Base-by-base conservation (phyloP, 345 rosid genomes). In the Euphorbia pulcherrima region DNA sequence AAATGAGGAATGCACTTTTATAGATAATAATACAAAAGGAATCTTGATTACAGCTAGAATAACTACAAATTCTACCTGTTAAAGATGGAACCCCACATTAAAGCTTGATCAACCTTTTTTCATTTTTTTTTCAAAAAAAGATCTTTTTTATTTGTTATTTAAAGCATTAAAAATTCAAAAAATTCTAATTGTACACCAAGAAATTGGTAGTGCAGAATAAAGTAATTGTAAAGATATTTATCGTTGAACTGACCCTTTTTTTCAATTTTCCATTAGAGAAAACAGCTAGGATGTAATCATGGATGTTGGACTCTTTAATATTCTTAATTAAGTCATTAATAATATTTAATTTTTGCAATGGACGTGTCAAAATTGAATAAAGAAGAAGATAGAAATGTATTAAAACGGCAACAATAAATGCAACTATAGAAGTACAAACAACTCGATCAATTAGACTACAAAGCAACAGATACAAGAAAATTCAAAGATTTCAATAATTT, bases 21-120 rank as follows among this genome's bases (percentile, higher is more conserved):
- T 5, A 18, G 16, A 0, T 20, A 5, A 23, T 30, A 50, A 17
- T 61, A n/a, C n/a, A 16, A 37, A 35, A 53, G 29, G 18, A 46
- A 26, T 53, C 30, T 30, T 8, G 53, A 39, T 53, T 28, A 41
- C 41, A 40, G 46, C 37, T 17, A 48, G 30, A 23, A 44, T 8
- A 12, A n/a, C 50, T 18, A 35, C 60, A 18, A 51, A 61, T 53
- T 63, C 62, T 54, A 29, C 68, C 68, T 41, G 55, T 40, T 40
- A 53, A 62, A 40, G 33, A 44, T 44, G 28, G 30, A 26, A 13
- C 18, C 24, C 26, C 12, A 12, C 50, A 11, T 27, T n/a, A 65
- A 62, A 62, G 62, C 33, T 41, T 8, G 54, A 14, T 29, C 28
- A 8, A n/a, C 33, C n/a, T 53, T 54, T n/a, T 17, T 17, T 2